Evolutionary conservation across 228 moss, liverwort and hornwort species (phyloP).

Genomic region (Sphagnum magellanicum): DNA sequence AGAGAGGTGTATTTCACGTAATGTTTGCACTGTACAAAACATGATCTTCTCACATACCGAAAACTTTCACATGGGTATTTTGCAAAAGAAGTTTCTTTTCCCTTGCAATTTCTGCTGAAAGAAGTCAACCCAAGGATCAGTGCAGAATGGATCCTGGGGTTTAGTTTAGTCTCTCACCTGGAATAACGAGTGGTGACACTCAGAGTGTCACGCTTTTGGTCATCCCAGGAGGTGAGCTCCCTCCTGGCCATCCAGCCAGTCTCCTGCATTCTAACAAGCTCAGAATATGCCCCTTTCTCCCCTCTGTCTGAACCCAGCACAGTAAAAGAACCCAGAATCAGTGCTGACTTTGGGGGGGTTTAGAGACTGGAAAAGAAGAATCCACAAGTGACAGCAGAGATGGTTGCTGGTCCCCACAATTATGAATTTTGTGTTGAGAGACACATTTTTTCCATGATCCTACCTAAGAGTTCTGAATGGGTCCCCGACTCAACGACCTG

Average conservation of each 20-base stretch:
- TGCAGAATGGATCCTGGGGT: not conserved
- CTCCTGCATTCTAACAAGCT: slow-evolving; percentile 33
- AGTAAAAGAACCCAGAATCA: not conserved
- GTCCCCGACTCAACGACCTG: slow-evolving; percentile 46
- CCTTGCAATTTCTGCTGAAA: too few relatives aligned
- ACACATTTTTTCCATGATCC: not conserved
- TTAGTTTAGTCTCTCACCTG: slow-evolving; percentile 12
- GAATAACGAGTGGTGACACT: slow-evolving; percentile 36
- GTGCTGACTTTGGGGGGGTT: too few relatives aligned
- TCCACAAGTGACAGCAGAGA: not conserved
- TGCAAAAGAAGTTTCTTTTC: too few relatives aligned
- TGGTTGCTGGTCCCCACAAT: too few relatives aligned
- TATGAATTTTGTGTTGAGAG: too few relatives aligned
- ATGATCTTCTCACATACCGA: too few relatives aligned
- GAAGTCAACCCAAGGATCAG: too few relatives aligned
- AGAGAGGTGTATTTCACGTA: too few relatives aligned
- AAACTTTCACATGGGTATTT: too few relatives aligned
- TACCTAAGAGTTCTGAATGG: slow-evolving; percentile 45
- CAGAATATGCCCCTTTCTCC: slow-evolving; percentile 27
- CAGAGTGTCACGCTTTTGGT: slow-evolving; percentile 16
- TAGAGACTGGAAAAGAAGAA: too few relatives aligned
- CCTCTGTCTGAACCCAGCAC: slow-evolving; percentile 24
- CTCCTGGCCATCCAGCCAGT: slow-evolving; percentile 13
- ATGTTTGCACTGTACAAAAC: too few relatives aligned
- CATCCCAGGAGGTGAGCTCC: slow-evolving; percentile 5